phyloP scores from a whole-genome alignment of 495 filamentous ascomycete species.

The Talaromyces stipitatus region DNA sequence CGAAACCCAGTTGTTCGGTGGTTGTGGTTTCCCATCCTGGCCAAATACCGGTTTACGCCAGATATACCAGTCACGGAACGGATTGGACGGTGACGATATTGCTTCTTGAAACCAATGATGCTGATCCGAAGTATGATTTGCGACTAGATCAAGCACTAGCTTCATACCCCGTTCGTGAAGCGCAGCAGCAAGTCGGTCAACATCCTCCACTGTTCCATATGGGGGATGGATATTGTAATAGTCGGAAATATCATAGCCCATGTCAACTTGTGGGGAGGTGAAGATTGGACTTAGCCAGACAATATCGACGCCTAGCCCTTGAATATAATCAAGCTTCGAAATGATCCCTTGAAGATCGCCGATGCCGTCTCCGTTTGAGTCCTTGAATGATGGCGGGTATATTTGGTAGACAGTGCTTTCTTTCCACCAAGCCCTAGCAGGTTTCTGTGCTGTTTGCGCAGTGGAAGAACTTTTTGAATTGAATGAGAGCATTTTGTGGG shows the following conservation, averaged over 20 bases:
- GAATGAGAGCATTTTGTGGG: too few relatives aligned
- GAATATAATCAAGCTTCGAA: slow-evolving; percentile 52
- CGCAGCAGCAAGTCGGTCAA: slow-evolving; percentile 42
- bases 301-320: slow-evolving; percentile 49
- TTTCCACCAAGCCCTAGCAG: slow-evolving; percentile 16
- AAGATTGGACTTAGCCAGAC: slow-evolving; percentile 60
- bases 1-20: slow-evolving; percentile 50
- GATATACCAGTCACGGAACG: slow-evolving; percentile 58
- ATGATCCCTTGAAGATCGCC: slow-evolving; percentile 60
- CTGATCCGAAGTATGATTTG: slow-evolving; percentile 51
- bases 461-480: not conserved
- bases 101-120: slow-evolving; percentile 61
- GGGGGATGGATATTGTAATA: slow-evolving; percentile 45
- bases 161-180: slow-evolving; percentile 47
- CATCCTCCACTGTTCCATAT: slow-evolving; percentile 48
- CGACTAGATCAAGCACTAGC: slow-evolving; percentile 48
- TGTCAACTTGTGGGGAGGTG: slow-evolving; percentile 41
- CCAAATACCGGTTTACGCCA: slow-evolving; percentile 43
- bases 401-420: slow-evolving; percentile 23
- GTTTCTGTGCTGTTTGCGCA: not conserved
- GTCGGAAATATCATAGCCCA: slow-evolving; percentile 49
- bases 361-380: slow-evolving; percentile 54
- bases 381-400: slow-evolving; percentile 41
- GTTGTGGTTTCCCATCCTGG: slow-evolving; percentile 38
- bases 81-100: slow-evolving; percentile 37